A percentile compares a stretch with the other conserved stretches of the same genome.
phyloP scores from a whole-genome alignment of 805 yeast species.

The Wickerhamiella dianesei region DNA sequence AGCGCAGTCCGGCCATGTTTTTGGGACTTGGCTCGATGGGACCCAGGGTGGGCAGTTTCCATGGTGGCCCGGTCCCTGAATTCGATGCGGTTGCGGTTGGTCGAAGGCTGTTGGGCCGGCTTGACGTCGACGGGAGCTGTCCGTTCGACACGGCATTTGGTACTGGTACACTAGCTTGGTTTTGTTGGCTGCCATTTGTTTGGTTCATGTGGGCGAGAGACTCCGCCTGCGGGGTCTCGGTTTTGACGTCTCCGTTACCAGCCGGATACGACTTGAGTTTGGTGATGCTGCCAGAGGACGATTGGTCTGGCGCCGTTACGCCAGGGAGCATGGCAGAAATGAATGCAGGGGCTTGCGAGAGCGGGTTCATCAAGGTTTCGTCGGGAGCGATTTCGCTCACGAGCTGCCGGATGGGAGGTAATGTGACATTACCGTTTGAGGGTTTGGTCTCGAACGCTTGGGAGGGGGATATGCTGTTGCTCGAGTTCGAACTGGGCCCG shows the following conservation, averaged over 20 bases:
- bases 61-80: background rate
- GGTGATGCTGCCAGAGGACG: too few species aligned
- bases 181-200: too few species aligned
- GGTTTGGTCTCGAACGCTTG: background rate
- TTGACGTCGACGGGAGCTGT: too few species aligned
- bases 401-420: conserved; percentile 18
- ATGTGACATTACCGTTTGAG: conserved; percentile 4
- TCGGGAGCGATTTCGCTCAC: conserved; percentile 17
- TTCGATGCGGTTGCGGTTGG: too few species aligned
- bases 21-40: conserved; percentile 6
- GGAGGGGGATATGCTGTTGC: background rate
- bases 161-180: too few species aligned
- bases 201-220: too few species aligned
- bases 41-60: background rate
- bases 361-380: conserved; percentile 6
- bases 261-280: too few species aligned
- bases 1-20: conserved; percentile 1
- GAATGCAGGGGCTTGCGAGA: background rate
- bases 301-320: background rate
- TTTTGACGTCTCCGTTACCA: background rate
- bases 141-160: too few species aligned
- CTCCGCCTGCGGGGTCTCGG: background rate
- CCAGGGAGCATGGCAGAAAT: background rate
- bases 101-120: too few species aligned
- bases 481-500: background rate